These are phyloP conservation scores for Leptodontidium sp. DNA, from an alignment of 2,329 filamentous ascomycete species.

Conservation along the genomic window DNA sequence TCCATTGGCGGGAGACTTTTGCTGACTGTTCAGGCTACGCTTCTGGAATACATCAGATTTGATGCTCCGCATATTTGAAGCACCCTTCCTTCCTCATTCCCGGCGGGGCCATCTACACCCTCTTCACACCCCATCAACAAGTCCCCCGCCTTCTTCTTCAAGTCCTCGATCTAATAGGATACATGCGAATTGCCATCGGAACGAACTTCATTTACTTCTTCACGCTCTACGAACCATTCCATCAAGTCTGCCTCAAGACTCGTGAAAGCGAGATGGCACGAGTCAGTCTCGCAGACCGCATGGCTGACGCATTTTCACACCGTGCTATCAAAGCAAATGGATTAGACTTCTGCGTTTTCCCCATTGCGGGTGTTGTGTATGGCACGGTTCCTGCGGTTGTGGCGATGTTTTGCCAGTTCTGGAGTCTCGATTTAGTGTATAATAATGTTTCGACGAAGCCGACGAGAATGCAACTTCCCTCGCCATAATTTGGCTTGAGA, in stretches of 20 bases:
- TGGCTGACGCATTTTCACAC: conserved; percentile 64
- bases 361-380: conserved; percentile 72
- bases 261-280: conserved; percentile 73
- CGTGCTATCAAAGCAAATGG: conserved; percentile 63
- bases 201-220: conserved; percentile 70
- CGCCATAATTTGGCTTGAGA: background rate
- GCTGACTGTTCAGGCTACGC: conserved; percentile 57
- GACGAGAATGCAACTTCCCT: conserved; percentile 1
- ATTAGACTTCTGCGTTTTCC: conserved; percentile 70
- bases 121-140: conserved; percentile 58
- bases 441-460: conserved; percentile 77
- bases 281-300: conserved; percentile 68
- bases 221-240: conserved; percentile 73
- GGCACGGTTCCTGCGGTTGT: conserved; percentile 73
- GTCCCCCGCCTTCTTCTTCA: conserved; percentile 63
- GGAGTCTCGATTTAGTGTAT: conserved; percentile 74
- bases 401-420: conserved; percentile 74
- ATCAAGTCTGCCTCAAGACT: conserved; percentile 65
- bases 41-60: conserved; percentile 61
- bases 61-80: conserved; percentile 75
- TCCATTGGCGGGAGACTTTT: background rate
- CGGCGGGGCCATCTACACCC: conserved; percentile 66
- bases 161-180: conserved; percentile 67
- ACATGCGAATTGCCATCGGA: conserved; percentile 64
- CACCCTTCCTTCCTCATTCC: conserved; percentile 75